These are phyloP conservation scores for Oryza brachyantha DNA, from an alignment of 176 grass and related monocot genomes.

Conservation along the genomic window DNA sequence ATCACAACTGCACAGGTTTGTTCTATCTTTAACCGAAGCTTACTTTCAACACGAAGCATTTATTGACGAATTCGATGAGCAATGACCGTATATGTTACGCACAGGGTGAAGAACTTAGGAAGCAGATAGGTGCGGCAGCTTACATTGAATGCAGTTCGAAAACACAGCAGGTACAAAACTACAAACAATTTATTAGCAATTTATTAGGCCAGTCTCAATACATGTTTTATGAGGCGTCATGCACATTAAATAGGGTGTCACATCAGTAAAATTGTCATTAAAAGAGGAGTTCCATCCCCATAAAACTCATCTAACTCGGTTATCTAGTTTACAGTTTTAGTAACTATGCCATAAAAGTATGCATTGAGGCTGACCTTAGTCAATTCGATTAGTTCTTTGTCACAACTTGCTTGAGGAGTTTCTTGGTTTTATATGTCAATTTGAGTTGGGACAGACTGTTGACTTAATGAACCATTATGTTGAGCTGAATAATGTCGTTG, in stretches of 20 bases:
- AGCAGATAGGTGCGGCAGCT: conserved; percentile 79
- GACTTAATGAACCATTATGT: neutral
- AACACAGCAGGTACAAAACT: conserved; percentile 62
- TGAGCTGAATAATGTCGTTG: conserved; percentile 12
- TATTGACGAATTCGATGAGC: neutral
- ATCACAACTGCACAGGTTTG: conserved; percentile 64
- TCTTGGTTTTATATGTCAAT: neutral
- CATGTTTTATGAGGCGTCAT: too few species aligned
- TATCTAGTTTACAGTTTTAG: too few species aligned
- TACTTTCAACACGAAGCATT: neutral
- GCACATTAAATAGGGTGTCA: too few species aligned
- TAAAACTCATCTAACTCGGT: too few species aligned
- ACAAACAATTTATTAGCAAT: too few species aligned
- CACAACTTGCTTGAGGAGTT: neutral
- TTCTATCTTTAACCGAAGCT: too few species aligned
- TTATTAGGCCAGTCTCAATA: too few species aligned
- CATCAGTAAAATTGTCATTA: too few species aligned
- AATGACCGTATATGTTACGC: neutral
- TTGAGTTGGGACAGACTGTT: neutral
- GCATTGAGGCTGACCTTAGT: too few species aligned
- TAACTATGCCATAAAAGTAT: too few species aligned
- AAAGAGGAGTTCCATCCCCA: too few species aligned
- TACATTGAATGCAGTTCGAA: conserved; percentile 92
- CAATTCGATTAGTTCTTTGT: neutral
- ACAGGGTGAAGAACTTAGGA: conserved; percentile 84